Conservation (phyloP, 768 basidiomycete genomes). For the Lentinula sp. region DNA sequence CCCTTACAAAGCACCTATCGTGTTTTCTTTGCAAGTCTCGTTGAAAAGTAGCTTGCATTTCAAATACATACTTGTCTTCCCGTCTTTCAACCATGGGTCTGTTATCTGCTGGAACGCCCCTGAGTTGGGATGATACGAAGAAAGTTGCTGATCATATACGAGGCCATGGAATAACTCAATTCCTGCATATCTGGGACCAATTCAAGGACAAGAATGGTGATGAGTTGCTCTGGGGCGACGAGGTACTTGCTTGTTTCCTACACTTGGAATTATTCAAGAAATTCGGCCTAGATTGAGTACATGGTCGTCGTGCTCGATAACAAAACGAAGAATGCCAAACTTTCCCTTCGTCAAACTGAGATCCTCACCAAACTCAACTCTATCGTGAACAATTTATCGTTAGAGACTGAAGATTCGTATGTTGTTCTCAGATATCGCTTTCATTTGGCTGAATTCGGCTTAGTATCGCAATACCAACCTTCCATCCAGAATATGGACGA, state of each 20-base stretch:
- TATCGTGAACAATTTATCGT: conserved; percentile 61
- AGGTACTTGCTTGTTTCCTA: conserved; percentile 47
- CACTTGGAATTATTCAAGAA: conserved; percentile 7
- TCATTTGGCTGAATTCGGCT: background rate
- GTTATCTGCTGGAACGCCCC: conserved; percentile 86
- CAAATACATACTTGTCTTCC: background rate
- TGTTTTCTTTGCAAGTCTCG: background rate
- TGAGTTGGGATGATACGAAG: conserved; percentile 87
- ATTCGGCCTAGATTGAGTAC: conserved; percentile 75
- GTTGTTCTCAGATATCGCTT: conserved; percentile 13
- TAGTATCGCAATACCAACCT: conserved; percentile 77
- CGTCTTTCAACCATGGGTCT: conserved; percentile 66
- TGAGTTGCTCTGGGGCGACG: conserved; percentile 95
- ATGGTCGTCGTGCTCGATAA: conserved; percentile 89
- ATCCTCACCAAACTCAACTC: conserved; percentile 75
- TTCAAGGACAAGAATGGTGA: conserved; percentile 90
- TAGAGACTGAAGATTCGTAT: conserved; percentile 55
- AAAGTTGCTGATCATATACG: conserved; percentile 86
- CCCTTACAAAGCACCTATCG: background rate
- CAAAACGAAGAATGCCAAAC: conserved; percentile 68
- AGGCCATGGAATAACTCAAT: conserved; percentile 90
- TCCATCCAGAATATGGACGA: conserved; percentile 97
- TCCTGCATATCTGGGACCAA: conserved; percentile 88
- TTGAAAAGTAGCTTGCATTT: background rate
- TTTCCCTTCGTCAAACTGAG: conserved; percentile 94